Base-by-base conservation (phyloP, 2,329 filamentous ascomycete genomes). In the Calonectria multiphialidica region DNA sequence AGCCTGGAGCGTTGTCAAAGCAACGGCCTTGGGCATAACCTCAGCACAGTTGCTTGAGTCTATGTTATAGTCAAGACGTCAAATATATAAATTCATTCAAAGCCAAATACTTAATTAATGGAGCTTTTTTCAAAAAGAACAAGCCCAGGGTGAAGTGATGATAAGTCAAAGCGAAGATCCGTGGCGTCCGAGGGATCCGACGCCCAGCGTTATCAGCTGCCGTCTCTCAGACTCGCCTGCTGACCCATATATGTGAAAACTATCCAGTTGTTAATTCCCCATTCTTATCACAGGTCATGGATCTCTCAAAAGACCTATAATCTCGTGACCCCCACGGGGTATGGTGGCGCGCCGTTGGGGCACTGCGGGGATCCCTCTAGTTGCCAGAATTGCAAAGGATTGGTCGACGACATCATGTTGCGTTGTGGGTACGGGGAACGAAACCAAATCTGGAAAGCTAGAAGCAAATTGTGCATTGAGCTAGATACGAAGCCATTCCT, bases 261-360 rank as follows among this genome's bases (percentile, higher is more conserved):
- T 30, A 7, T 15, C 10, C 16, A 33, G 25, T 13, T 21, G 9
- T 3, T 9, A n/a, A 53, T 12, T 33, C 6, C 8, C 18, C 25
- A 53, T 25, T 18, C 49, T 53, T 53, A 53, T 53, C 49, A 53
- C 8, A 7, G 18, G 16, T 18, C 28, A 53, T 33, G 7, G 16
- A n/a, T 28, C 33, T 25, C 49, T 28, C n/a, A n/a, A 16, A 33
- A 53, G 28, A 23, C 25, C 12, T 53, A 16, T 53, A 53, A 53
- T 53, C 49, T 53, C 49, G n/a, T 53, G 49, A 53, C 49, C 49
- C 49, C 25, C 49, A 53, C 49, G 49, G 49, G 49, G 49, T 53
- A 33, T 33, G 25, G 49, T 53, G 49, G 49, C 25, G 49, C 49
- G 28, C 28, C 28, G n/a, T 53, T 33, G 7, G 49, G 49, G 16